These are phyloP conservation scores for Corrigiola litoralis DNA, from an alignment of 179 eudicot genomes.

Conservation along the genomic window DNA sequence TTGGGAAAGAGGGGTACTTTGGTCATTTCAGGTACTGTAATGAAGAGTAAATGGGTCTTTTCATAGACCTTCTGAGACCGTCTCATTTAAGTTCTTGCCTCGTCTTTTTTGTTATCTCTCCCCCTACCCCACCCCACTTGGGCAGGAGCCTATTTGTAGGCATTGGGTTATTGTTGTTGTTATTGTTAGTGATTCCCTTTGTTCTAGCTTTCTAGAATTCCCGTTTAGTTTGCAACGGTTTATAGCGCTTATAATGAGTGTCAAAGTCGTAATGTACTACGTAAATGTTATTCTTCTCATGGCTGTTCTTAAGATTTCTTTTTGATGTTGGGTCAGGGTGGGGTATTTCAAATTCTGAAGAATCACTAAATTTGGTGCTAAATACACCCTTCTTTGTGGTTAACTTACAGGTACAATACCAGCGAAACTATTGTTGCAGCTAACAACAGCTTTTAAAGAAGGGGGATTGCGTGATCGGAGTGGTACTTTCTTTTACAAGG, in stretches of 20 bases:
- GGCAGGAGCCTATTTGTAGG: background rate
- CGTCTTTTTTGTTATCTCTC: too few relatives aligned
- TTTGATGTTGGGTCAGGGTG: too few relatives aligned
- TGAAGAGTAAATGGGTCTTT: too few relatives aligned
- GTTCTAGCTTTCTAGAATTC: background rate
- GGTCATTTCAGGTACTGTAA: too few relatives aligned
- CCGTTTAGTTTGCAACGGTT: too few relatives aligned
- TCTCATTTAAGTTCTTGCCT: too few relatives aligned
- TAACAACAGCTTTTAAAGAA: slow-evolving; percentile 71
- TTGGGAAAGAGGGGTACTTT: too few relatives aligned
- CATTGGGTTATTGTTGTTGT: background rate
- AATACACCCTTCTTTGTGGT: background rate
- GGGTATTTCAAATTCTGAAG: background rate
- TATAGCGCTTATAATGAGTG: too few relatives aligned
- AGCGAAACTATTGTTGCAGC: slow-evolving; percentile 63
- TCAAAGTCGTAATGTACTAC: too few relatives aligned
- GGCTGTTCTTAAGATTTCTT: too few relatives aligned
- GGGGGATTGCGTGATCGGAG: slow-evolving; percentile 79
- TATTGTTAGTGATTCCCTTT: background rate
- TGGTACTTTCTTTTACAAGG: slow-evolving; percentile 80
- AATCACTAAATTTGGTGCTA: background rate
- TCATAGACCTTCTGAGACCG: too few relatives aligned
- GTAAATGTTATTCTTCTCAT: too few relatives aligned
- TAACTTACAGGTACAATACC: slow-evolving; percentile 43
- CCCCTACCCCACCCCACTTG: background rate